Percentiles rank a stretch among this genome's conserved stretches.
These are phyloP conservation scores for Aureobasidium subglaciale DNA, from an alignment of 2,329 filamentous ascomycete genomes.

Conservation along the genomic window DNA sequence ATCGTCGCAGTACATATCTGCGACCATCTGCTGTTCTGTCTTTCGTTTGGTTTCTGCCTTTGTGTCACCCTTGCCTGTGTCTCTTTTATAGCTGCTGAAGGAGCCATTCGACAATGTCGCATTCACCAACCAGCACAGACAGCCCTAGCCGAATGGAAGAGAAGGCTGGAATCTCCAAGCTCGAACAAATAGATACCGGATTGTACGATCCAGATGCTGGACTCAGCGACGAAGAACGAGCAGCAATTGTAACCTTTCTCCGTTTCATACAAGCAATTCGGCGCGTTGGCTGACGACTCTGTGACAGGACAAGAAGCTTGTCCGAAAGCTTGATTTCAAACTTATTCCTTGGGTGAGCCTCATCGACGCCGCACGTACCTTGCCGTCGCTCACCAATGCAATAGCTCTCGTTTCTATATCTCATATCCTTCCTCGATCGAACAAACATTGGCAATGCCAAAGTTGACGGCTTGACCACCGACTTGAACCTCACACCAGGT, in stretches of 20 bases:
- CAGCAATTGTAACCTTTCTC: constrained; percentile 46
- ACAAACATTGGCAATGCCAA: constrained; percentile 74
- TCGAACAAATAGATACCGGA: not conserved
- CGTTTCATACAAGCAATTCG: constrained; percentile 1
- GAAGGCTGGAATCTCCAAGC: not conserved
- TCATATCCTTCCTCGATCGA: constrained; percentile 62
- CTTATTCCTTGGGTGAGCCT: constrained; percentile 52
- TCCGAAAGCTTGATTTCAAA: constrained; percentile 55
- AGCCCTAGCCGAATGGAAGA: not conserved
- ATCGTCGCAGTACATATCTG: not conserved
- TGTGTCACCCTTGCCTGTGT: not conserved
- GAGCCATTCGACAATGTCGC: not conserved
- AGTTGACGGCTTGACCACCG: constrained; percentile 49
- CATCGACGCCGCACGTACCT: not conserved
- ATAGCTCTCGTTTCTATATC: constrained; percentile 61
- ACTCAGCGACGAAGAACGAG: constrained; percentile 55
- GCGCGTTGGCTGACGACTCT: not conserved
- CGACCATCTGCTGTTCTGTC: not conserved
- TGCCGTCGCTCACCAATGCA: not conserved
- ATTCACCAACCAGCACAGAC: not conserved
- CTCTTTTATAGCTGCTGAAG: not conserved
- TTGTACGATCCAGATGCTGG: constrained; percentile 54
- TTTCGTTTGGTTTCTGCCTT: not conserved
- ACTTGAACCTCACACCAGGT: constrained; percentile 54
- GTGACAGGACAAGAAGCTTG: constrained; percentile 52